Conservation (phyloP, 2,329 filamentous ascomycete genomes). For the Penicillium sp. region DNA sequence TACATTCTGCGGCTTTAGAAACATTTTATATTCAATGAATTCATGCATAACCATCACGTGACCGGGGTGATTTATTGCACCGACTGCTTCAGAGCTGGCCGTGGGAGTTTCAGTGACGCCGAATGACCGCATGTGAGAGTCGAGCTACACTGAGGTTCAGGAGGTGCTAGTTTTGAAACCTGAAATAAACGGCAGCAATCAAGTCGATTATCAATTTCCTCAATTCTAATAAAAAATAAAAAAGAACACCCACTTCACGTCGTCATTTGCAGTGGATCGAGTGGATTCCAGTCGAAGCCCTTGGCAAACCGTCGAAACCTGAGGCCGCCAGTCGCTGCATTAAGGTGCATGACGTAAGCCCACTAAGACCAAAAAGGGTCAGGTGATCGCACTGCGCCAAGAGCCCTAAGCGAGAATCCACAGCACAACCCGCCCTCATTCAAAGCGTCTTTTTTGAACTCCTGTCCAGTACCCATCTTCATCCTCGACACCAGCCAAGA, state of each 20-base stretch:
- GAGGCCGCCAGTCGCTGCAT: background rate
- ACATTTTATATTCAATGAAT: background rate
- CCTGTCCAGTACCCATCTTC: constrained; percentile 40
- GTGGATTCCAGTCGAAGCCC: background rate
- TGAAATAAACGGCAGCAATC: no score
- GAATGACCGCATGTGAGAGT: background rate
- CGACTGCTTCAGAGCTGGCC: background rate
- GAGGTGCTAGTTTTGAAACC: no score
- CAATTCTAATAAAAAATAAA: background rate
- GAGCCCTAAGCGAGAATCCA: constrained; percentile 46
- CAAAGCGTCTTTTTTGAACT: constrained; percentile 36
- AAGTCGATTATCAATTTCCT: no score
- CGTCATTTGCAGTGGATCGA: constrained; percentile 1
- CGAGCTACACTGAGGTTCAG: no score
- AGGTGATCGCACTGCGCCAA: constrained; percentile 33
- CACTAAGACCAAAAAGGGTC: constrained; percentile 13
- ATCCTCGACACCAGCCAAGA: constrained; percentile 60
- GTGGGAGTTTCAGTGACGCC: background rate
- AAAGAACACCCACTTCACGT: background rate
- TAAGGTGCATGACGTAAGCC: constrained; percentile 7
- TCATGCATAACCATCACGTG: background rate
- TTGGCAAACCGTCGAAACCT: constrained; percentile 10
- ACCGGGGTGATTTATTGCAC: constrained; percentile 7
- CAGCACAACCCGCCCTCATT: constrained; percentile 33
- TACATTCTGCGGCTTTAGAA: background rate